These are phyloP conservation scores for Quercus bicolor DNA, from an alignment of 306 rosid genomes.

Conservation along the genomic window DNA sequence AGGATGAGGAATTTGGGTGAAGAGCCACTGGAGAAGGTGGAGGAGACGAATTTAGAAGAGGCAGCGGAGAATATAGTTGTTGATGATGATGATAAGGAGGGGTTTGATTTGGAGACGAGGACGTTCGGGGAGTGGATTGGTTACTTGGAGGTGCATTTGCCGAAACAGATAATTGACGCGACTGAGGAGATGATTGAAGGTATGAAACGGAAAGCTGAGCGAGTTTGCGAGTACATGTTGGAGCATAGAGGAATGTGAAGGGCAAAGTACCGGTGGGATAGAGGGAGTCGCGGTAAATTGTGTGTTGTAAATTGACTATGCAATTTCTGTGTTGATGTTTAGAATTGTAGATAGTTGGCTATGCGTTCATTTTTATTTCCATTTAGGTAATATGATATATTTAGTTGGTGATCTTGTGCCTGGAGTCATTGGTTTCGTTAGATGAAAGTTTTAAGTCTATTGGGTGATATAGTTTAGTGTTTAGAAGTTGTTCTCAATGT, in stretches of 20 bases:
- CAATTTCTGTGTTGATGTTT: neutral
- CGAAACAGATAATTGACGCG: constrained; percentile 51
- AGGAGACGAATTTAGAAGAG: constrained; percentile 3
- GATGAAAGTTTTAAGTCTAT: neutral
- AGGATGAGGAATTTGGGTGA: constrained; percentile 30
- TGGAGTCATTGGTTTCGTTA: neutral
- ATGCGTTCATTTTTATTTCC: neutral
- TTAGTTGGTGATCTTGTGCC: neutral
- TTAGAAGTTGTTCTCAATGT: neutral
- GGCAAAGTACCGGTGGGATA: constrained; percentile 15
- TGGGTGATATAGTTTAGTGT: neutral
- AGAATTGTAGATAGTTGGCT: neutral
- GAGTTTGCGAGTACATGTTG: constrained; percentile 43
- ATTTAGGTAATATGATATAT: neutral
- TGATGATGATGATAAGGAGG: neutral
- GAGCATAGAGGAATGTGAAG: constrained; percentile 34
- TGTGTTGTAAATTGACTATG: neutral
- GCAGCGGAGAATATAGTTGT: neutral
- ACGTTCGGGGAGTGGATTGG: constrained; percentile 75
- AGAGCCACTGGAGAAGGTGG: neutral
- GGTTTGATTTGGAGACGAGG: constrained; percentile 58
- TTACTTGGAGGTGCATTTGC: constrained; percentile 58
- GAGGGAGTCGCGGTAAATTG: neutral
- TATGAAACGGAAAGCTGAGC: constrained; percentile 50
- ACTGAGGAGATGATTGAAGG: constrained; percentile 59